These are phyloP conservation scores for Saccharomycopsis crataegensis DNA, from an alignment of 1,139 yeast genomes.

Conservation along the genomic window DNA sequence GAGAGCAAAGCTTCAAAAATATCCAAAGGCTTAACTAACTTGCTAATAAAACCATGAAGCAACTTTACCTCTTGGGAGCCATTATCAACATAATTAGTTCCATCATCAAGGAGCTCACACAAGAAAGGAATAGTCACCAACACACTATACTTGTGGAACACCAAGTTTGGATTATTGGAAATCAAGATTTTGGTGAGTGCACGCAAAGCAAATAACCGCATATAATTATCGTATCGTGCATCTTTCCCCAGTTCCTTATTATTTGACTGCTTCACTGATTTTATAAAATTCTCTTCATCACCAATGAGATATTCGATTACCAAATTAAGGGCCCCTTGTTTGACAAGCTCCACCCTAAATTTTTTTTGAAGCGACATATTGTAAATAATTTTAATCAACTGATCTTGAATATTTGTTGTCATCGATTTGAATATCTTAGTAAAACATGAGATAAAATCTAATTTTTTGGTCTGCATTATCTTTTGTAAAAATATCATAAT, in stretches of 20 bases:
- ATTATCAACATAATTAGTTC: constrained; percentile 23
- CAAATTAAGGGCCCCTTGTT: constrained; percentile 40
- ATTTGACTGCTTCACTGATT: constrained; percentile 9
- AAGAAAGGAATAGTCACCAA: constrained; percentile 41
- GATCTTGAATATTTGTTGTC: constrained; percentile 22
- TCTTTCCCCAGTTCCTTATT: background rate
- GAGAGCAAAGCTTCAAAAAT: constrained; percentile 41
- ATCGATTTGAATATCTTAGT: constrained; percentile 15
- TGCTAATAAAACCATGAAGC: constrained; percentile 34
- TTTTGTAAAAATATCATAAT: constrained; percentile 21
- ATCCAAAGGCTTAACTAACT: constrained; percentile 30
- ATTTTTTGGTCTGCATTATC: constrained; percentile 12
- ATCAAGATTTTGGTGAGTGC: constrained; percentile 39
- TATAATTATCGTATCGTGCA: constrained; percentile 19
- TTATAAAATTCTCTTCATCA: constrained; percentile 24
- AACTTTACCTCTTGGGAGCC: constrained; percentile 26
- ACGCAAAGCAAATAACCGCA: constrained; percentile 28
- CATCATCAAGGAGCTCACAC: constrained; percentile 35
- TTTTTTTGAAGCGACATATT: constrained; percentile 23
- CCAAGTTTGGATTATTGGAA: constrained; percentile 33
- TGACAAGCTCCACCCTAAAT: constrained; percentile 34
- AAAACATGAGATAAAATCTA: constrained; percentile 13
- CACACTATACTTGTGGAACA: constrained; percentile 36
- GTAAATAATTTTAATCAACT: constrained; percentile 22
- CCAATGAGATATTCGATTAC: constrained; percentile 34